phyloP scores from a whole-genome alignment of 352 stramenopile species.

The Pythium brachiatum region DNA sequence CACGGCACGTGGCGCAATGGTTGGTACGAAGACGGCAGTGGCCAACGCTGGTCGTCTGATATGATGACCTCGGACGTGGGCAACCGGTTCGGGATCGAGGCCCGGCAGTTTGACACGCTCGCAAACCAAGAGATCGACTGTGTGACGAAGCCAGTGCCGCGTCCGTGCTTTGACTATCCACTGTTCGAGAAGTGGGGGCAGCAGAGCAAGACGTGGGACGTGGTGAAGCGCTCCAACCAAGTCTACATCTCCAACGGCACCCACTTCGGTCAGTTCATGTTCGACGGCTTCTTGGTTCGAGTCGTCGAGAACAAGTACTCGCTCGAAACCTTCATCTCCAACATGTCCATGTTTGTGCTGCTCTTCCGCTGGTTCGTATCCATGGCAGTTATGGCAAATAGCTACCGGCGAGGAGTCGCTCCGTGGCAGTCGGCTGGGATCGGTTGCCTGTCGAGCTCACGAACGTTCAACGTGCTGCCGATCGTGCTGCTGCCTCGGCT shows the following conservation, averaged over 20 bases:
- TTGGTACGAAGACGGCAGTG: conserved; percentile 26
- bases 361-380: conserved; percentile 37
- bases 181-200: conserved; percentile 16
- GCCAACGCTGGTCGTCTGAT: conserved; percentile 23
- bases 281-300: conserved; percentile 2
- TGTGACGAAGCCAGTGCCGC: neutral
- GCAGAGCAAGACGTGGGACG: neutral
- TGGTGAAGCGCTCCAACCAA: neutral
- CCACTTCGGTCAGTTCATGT: conserved; percentile 32
- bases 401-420: conserved; percentile 11
- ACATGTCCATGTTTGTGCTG: conserved; percentile 28
- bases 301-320: conserved; percentile 30
- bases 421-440: conserved; percentile 20
- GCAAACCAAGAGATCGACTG: conserved; percentile 9
- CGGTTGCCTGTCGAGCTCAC: conserved; percentile 22
- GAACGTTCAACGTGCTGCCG: conserved; percentile 27
- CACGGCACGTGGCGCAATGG: conserved; percentile 34
- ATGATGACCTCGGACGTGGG: conserved; percentile 17
- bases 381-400: conserved; percentile 15
- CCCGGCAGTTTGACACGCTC: conserved; percentile 25
- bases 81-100: conserved; percentile 6
- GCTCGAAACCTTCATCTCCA: conserved; percentile 36
- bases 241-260: conserved; percentile 26
- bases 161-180: conserved; percentile 13
- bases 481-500: conserved; percentile 24